A percentile compares a stretch with the other conserved stretches of the same genome.
These are phyloP conservation scores for Lumnitzera racemosa DNA, from an alignment of 345 rosid species.

Conservation along the genomic window DNA sequence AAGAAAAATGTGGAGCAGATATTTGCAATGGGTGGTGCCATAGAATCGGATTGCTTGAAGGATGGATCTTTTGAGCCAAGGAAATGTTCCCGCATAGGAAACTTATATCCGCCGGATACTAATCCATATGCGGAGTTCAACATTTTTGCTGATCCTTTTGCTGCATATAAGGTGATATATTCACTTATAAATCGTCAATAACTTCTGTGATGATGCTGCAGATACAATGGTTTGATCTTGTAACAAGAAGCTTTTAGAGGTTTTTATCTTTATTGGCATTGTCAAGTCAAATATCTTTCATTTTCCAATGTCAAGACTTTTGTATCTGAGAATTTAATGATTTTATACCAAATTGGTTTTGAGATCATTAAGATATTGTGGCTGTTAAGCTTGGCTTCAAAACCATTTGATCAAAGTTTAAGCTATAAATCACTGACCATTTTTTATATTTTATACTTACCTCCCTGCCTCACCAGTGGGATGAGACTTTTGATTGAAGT, in stretches of 20 bases:
- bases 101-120: conserved; percentile 4
- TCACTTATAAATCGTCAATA: not conserved
- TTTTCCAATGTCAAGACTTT: no score
- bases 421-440: no score
- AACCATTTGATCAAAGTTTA: no score
- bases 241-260: not conserved
- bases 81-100: conserved; percentile 4
- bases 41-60: conserved; percentile 6
- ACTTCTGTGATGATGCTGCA: not conserved
- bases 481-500: no score
- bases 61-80: not conserved
- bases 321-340: no score
- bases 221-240: not conserved
- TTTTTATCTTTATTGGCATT: not conserved
- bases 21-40: conserved; percentile 20
- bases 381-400: no score
- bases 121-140: conserved; percentile 25
- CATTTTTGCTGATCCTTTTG: conserved; percentile 19
- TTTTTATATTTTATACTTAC: no score
- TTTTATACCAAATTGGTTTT: no score
- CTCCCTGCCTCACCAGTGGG: no score
- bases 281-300: no score
- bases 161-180: conserved; percentile 14
- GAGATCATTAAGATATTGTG: no score
- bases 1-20: conserved; percentile 22